A percentile compares a stretch with the other conserved stretches of the same genome.
These are phyloP conservation scores for Eucalyptus pauciflora DNA, from an alignment of 345 rosid species.

Conservation along the genomic window DNA sequence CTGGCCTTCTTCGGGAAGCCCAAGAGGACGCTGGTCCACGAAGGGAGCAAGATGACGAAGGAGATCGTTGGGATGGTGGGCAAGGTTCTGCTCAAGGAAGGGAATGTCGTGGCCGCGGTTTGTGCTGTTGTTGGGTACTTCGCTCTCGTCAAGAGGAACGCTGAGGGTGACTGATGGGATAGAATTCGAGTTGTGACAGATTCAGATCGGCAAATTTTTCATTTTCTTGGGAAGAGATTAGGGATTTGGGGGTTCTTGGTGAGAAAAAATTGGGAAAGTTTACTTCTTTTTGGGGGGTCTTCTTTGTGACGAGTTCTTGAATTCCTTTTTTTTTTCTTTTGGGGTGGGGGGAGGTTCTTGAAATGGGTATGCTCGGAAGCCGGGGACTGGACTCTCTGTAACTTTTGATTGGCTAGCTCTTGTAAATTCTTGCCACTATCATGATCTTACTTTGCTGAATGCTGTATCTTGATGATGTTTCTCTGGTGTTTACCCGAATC, in stretches of 20 bases:
- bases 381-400: neutral
- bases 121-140: conserved; percentile 90
- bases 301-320: neutral
- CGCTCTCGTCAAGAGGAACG: conserved; percentile 54
- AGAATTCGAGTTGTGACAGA: neutral
- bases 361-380: neutral
- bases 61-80: conserved; percentile 71
- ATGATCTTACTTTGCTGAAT: neutral
- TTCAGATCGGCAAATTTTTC: neutral
- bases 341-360: neutral
- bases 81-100: conserved; percentile 85
- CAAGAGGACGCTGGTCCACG: conserved; percentile 54
- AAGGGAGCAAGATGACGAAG: conserved; percentile 77
- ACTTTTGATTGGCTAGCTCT: neutral
- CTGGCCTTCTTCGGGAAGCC: conserved; percentile 94
- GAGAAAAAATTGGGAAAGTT: neutral
- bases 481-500: neutral
- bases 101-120: conserved; percentile 77
- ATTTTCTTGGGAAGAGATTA: neutral
- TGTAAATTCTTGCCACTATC: neutral
- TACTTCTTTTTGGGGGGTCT: neutral
- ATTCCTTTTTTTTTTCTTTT: neutral
- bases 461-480: neutral
- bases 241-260: neutral
- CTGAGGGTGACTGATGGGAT: conserved; percentile 8